phyloP scores from a whole-genome alignment of 2,329 filamentous ascomycete species.

The Bipolaris oryzae region DNA sequence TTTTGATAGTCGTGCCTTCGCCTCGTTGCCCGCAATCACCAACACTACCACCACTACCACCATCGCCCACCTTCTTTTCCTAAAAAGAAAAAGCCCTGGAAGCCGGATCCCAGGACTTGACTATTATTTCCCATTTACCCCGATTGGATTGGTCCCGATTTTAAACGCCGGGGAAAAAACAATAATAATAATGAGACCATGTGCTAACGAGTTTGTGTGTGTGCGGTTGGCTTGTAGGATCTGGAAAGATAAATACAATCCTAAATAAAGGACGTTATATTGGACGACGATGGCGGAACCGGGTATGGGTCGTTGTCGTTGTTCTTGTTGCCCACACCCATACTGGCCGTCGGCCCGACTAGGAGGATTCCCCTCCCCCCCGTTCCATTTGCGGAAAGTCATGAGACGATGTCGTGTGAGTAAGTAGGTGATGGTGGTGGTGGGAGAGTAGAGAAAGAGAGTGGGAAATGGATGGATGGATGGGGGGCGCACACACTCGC shows the following conservation, averaged over 20 bases:
- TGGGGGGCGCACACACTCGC: neutral
- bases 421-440: too few species aligned
- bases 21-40: neutral
- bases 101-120: too few species aligned
- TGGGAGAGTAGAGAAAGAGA: neutral
- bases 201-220: slow-evolving; percentile 30
- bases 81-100: too few species aligned
- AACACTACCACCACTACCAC: too few species aligned
- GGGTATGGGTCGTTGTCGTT: neutral
- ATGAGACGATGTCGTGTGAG: slow-evolving; percentile 7
- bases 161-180: too few species aligned
- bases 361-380: neutral
- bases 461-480: neutral
- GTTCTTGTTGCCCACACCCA: neutral
- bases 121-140: too few species aligned
- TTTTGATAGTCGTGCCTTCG: neutral
- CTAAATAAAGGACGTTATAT: slow-evolving; percentile 47
- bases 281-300: neutral
- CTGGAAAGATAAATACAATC: slow-evolving; percentile 94
- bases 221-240: slow-evolving; percentile 66
- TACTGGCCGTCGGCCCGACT: slow-evolving; percentile 1
- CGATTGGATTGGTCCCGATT: neutral
- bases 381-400: slow-evolving; percentile 6
- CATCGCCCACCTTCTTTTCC: too few species aligned
- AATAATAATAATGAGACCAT: too few species aligned